Conservation (phyloP, 2,329 filamentous ascomycete genomes). For the Colletotrichum camelliae region DNA sequence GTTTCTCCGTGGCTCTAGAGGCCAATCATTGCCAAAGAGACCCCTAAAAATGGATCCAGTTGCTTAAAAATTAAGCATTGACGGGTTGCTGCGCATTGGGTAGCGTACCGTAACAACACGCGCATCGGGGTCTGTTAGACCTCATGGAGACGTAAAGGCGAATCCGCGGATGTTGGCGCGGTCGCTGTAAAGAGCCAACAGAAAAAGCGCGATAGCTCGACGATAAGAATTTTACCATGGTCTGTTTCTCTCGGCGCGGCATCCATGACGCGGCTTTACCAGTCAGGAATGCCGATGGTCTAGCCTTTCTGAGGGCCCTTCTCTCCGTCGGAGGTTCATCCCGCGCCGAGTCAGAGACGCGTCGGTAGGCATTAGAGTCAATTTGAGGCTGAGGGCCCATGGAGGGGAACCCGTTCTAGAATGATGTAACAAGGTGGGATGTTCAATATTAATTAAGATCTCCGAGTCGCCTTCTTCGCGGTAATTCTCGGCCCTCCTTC, state of each 20-base stretch:
- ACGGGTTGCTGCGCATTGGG: not conserved
- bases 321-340: not conserved
- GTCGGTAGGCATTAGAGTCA: not conserved
- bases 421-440: not conserved
- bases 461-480: not conserved
- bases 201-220: not conserved
- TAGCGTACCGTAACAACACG: not conserved
- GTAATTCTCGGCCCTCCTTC: not conserved
- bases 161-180: not conserved
- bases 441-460: not conserved
- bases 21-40: not conserved
- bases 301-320: not conserved
- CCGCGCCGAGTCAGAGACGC: conserved; percentile 4
- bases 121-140: not conserved
- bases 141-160: not conserved
- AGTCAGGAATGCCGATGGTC: not conserved
- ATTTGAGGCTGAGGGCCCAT: not conserved
- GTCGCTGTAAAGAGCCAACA: not conserved
- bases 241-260: not conserved
- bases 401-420: not conserved
- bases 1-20: not conserved
- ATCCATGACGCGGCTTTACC: not conserved
- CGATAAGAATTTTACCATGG: not conserved
- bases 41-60: not conserved
- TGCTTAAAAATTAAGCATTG: not conserved